Base-by-base conservation (phyloP, 2,329 filamentous ascomycete species). In the Colletotrichum sp. region DNA sequence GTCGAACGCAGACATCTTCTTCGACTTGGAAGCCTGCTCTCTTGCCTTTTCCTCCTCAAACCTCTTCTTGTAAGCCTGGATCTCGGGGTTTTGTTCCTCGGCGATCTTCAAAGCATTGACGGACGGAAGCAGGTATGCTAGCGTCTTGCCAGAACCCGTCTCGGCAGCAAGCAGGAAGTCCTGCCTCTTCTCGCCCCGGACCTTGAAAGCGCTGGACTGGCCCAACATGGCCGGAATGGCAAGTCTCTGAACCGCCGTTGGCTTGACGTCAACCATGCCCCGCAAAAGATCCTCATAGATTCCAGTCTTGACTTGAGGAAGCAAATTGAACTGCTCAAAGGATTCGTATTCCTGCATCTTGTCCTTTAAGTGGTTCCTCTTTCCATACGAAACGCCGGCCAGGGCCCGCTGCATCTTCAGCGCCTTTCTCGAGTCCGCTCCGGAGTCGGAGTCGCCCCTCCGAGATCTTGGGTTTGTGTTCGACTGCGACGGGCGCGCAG, bases 91-190 rank as follows among this genome's bases (percentile, higher is more conserved):
- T 14, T 86, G 83, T 1, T 88, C 87, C 81, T 96, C 95, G 7
- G 92, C 92, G 38, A 91, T 87, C 86, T 99, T 99, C 80, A 99
- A 85, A 10, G 95, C 94, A 84, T 99, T 92, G 68, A 99, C 88
- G 18, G 93, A 90, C 0, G 97, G 97, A 7, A 98, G 85, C 7
- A 98, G 87, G 82, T 99, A 99, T 10, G 97, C 95, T 76, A 99
- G 87, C 1, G 97, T 99, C 87, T 99, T 99, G 75, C 97, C 97
- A 1, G 97, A 98, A 14, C 97, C 97, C 1, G 97, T 99, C 87
- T 99, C 97, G 13, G 97, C 97, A 5, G 97, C 97, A 65, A 99
- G 89, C 14, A 99, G 89, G 81, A 95, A 98, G 85, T 87, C 90
- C 75, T 85, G 84, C 78, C 81, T 89, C 71, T 79, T 71, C 3